Conservation (phyloP, 2,329 filamentous ascomycete species). For the Colletotrichum liaoningense region DNA sequence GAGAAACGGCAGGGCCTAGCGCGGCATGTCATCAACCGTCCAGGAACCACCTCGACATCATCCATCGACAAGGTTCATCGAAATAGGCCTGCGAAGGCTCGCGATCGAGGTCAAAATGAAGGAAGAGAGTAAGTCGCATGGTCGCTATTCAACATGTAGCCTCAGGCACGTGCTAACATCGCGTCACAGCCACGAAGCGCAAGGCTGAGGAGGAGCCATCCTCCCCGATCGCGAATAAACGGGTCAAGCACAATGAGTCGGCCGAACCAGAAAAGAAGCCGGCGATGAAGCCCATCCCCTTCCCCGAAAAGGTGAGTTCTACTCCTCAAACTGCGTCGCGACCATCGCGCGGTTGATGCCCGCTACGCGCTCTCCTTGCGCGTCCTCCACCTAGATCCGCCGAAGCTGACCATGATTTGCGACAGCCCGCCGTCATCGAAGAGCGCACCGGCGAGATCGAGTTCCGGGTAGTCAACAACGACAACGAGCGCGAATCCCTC, state of each 20-base stretch:
- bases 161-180: not conserved
- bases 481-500: conserved; percentile 85
- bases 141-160: rapidly evolving
- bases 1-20: conserved; percentile 34
- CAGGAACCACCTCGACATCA: conserved; percentile 28
- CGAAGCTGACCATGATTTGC: conserved; percentile 34
- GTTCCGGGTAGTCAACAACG: conserved; percentile 98
- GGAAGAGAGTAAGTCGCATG: conserved; percentile 51
- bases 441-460: conserved; percentile 95
- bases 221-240: conserved; percentile 72
- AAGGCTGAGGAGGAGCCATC: conserved; percentile 77
- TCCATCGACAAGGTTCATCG: conserved; percentile 14
- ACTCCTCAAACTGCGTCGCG: conserved; percentile 2
- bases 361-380: not conserved
- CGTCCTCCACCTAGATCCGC: not conserved
- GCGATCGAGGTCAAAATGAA: conserved; percentile 43
- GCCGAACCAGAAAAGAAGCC: conserved; percentile 62
- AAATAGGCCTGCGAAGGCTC: conserved; percentile 27
- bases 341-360: not conserved
- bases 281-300: conserved; percentile 77
- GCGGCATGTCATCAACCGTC: conserved; percentile 32
- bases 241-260: conserved; percentile 65
- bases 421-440: conserved; percentile 86
- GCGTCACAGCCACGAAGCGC: conserved; percentile 66
- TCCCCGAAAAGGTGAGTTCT: conserved; percentile 81